Evolutionary conservation across 2,329 filamentous ascomycete species (phyloP), one percentile per base, ranked within the genome.

Genomic region (Colletotrichum eleusines): DNA sequence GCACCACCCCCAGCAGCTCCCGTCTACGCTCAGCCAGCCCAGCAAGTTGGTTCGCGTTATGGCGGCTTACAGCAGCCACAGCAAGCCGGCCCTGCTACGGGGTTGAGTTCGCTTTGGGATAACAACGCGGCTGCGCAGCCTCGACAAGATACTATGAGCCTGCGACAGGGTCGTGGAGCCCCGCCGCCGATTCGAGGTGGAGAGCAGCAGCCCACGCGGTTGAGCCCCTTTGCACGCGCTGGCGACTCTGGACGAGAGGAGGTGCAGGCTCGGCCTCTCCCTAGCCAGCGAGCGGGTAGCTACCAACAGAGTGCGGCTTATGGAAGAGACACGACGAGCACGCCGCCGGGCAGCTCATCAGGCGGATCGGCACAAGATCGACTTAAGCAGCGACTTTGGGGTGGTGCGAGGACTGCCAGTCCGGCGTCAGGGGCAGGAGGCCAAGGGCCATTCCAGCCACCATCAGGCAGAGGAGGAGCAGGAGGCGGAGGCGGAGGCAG

Each of bases 321-420:
- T 14, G 76, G 75, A 68, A 76, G 65, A 60, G 74, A 72, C 69
- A 75, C 66, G 48, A 76, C 77, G 38, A 82, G 40, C 61, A 72
- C 69, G 61, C 69, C 69, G 78, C 77, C 77, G 81, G 76, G 69
- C 42, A 79, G 77, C 60, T 75, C 81, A 60, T 77, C 77, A 48
- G 83, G 85, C 3, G 85, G 85, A 42, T 89, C 90, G 26, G 94
- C 94, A 61, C 93, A 97, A 82, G 93, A 97, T 76, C 86, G 93
- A 75, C 84, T 98, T 75, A 93, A 94, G 78, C 93, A 94, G 76
- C 85, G 93, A 72, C 82, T 97, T 55, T 94, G 94, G 86, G 87
- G 88, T 38, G 85, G 85, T 6, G 81, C 88, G 28, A 85, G 87
- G 74, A 88, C 87, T 53, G 84, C 84, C 58, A 91, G 89, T 73